A percentile compares a stretch with the other conserved stretches of the same genome.
Evolutionary conservation across 2,329 filamentous ascomycete genomes (phyloP).

Genomic region (Lizonia empirigonia): DNA sequence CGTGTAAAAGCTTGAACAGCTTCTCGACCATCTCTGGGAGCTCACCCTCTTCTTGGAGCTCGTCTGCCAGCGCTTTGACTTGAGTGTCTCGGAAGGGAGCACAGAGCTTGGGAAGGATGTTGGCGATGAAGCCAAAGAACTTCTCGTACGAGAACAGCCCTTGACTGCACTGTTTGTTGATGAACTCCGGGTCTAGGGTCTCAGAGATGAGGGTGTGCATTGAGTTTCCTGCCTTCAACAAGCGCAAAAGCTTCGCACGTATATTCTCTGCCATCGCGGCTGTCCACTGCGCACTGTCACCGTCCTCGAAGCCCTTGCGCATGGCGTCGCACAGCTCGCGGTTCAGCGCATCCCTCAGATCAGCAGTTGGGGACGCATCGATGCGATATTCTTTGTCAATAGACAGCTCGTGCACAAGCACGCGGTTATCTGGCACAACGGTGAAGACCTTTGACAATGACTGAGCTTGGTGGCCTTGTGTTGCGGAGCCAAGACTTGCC

Average conservation of each 20-base stretch:
- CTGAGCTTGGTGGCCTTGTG: conserved; percentile 46
- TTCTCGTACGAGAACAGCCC: conserved; percentile 81
- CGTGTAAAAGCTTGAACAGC: conserved; percentile 73
- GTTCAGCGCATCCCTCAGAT: conserved; percentile 64
- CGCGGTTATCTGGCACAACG: conserved; percentile 72
- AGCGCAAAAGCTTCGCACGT: conserved; percentile 71
- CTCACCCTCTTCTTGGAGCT: conserved; percentile 56
- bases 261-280: conserved; percentile 73
- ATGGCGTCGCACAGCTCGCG: conserved; percentile 66
- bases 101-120: conserved; percentile 77
- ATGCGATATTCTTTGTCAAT: conserved; percentile 81
- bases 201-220: conserved; percentile 78
- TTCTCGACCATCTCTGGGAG: conserved; percentile 73
- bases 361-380: conserved; percentile 62
- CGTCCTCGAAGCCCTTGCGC: conserved; percentile 65
- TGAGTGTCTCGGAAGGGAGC: conserved; percentile 80
- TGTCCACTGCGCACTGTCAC: conserved; percentile 70
- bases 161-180: conserved; percentile 69
- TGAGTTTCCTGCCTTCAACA: conserved; percentile 72
- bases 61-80: conserved; percentile 70
- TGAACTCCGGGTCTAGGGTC: conserved; percentile 73
- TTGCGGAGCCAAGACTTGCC: conserved; percentile 13
- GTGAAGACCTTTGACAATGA: conserved; percentile 62
- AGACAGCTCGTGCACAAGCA: conserved; percentile 78
- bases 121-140: conserved; percentile 78